A percentile compares a stretch with the other conserved stretches of the same genome.
Conservation (phyloP, 495 filamentous ascomycete species). For the Aspergillus mulundensis region DNA sequence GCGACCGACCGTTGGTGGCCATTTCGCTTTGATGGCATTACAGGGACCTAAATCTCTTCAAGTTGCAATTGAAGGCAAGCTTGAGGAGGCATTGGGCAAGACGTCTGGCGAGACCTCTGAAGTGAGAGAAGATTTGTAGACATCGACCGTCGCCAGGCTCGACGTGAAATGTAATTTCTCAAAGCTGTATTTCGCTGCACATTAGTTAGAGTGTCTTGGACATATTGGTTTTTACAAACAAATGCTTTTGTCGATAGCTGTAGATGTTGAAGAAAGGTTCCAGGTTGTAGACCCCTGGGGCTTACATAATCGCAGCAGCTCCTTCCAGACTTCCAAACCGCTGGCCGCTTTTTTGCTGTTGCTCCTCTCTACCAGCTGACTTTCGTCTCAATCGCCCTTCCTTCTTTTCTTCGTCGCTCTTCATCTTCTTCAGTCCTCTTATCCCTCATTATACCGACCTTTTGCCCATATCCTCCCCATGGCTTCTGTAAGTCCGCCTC, state of each 20-base stretch:
- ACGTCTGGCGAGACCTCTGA: not conserved
- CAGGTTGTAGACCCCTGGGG: constrained; percentile 1
- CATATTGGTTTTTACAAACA: too few species aligned
- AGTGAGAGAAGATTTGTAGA: constrained; percentile 19
- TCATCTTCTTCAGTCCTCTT: constrained; percentile 16
- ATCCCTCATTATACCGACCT: constrained; percentile 12
- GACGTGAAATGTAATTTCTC: too few species aligned
- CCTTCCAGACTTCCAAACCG: constrained; percentile 9
- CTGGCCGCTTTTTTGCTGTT: constrained; percentile 15
- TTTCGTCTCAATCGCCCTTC: constrained; percentile 18
- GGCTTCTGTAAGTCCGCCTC: constrained; percentile 49
- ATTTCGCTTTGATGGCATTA: constrained; percentile 50
- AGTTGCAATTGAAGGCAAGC: constrained; percentile 13
- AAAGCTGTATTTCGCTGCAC: too few species aligned
- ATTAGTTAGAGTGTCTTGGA: too few species aligned
- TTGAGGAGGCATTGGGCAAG: not conserved
- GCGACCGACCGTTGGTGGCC: constrained; percentile 53
- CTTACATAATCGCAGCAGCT: constrained; percentile 14
- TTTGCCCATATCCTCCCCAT: constrained; percentile 31
- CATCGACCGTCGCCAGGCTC: too few species aligned
- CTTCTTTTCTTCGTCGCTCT: constrained; percentile 22
- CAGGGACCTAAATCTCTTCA: constrained; percentile 30
- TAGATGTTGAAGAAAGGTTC: not conserved
- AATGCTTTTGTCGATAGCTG: too few species aligned
- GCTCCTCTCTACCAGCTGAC: constrained; percentile 8